Conservation (phyloP, 2,329 filamentous ascomycete genomes). For the Xylaria digitata region DNA sequence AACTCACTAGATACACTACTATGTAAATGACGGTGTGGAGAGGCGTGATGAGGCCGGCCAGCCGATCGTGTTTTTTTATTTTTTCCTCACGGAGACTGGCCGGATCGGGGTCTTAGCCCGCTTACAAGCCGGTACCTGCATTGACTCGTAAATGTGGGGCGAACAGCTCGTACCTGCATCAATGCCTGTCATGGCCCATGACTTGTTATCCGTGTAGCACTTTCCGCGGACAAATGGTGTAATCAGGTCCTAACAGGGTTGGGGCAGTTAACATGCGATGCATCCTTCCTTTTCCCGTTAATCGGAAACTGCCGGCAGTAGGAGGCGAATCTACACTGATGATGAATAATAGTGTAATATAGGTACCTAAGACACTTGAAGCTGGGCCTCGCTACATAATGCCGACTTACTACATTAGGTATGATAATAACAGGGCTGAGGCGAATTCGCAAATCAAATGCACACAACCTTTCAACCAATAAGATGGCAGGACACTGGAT, state of each 20-base stretch:
- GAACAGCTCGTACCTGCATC: constrained; percentile 30
- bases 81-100: no score
- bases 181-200: not conserved
- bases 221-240: no score
- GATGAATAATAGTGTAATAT: not conserved
- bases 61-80: constrained; percentile 15
- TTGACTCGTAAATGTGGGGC: constrained; percentile 21
- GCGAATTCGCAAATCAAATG: not conserved
- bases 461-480: not conserved
- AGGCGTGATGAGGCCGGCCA: not conserved
- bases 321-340: not conserved
- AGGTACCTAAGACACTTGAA: not conserved
- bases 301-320: not conserved
- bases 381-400: not conserved
- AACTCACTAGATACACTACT: not conserved
- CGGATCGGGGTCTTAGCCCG: constrained; percentile 21
- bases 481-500: no score
- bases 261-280: no score
- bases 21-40: not conserved
- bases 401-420: not conserved
- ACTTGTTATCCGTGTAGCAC: not conserved
- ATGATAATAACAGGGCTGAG: no score
- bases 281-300: not conserved
- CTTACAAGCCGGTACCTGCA: constrained; percentile 31
- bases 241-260: no score